Evolutionary conservation across 192 early-diverging fungal genomes (phyloP), one percentile per base, ranked within the genome.

Genomic region (Coemansia sp.): DNA sequence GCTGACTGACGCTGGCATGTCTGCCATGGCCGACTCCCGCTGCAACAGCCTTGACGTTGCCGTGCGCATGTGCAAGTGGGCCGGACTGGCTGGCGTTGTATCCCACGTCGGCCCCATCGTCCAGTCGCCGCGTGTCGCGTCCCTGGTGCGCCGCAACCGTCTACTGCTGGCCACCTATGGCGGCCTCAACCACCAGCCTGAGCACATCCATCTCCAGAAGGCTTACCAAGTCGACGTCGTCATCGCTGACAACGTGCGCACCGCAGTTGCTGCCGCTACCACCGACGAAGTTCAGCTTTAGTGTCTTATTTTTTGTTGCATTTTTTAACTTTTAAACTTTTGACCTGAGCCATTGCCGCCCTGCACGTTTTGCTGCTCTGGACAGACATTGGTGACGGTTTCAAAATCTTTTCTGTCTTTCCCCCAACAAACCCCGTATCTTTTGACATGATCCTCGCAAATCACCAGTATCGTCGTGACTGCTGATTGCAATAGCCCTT

Each of bases 141-240:
- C 78, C 46, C 84, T 87, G n/a, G 88, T 94, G 64, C 88, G 90
- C 58, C 85, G 90, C 58, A 78, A 86, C 24, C 85, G 87, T 3
- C 60, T 94, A 52, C 78, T 87, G 50, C 78, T 94, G 36, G 91
- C 91, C 42, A 94, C 93, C 1, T 96, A 94, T 72, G 94, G 94
- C 29, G 78, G 75, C n/a, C 82, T 85, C 42, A 94, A 94, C 67
- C 94, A 94, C 68, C 78, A 87, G 57, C 86, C 88, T 3, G 80
- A 78, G 52, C 88, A 90, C 67, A 90, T 86, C 6, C 85, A 78
- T 63, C 68, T 88, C 58, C 94, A 96, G 83, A 80, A 86, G 64
- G 69, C 74, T n/a, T 88, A 87, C 71, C 92, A 91, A 36, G 92
- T 96, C 5, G 93, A 96, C 76, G 89, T 90, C 10, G 89, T 96